Base-by-base conservation (phyloP, 1,284 basidiomycete genomes). In the Heterobasidion parviporum region DNA sequence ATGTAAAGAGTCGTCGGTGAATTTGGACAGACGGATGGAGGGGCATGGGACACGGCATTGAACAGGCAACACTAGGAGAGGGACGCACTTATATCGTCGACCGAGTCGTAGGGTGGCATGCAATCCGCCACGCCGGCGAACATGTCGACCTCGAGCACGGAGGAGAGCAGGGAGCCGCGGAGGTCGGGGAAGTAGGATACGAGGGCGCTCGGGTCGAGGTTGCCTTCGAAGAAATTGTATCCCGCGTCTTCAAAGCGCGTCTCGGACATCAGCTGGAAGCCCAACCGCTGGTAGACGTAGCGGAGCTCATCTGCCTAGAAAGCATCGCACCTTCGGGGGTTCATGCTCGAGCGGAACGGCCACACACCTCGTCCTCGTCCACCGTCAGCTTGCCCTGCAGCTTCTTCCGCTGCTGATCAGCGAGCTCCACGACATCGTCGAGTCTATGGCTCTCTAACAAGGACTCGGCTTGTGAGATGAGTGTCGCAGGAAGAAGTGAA, bases 241-340 rank as follows among this genome's bases (percentile, higher is more conserved):
- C 85, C 85, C 1, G 89, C 90, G 59, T 90, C 85, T 61, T 85
- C 81, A 65, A 93, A 93, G 34, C 80, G 71, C 0, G 87, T 90
- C 66, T 89, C 83, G 16, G 72, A 67, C 61, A 93, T 76, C 60
- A 81, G 83, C 67, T 83, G 79, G 65, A 89, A 89, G 18, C 87
- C 90, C 57, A 92, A 78, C 50, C 82, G 79, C 65, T 90, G 87
- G 65, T 88, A 88, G 43, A 90, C 77, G 65, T 92, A 93, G 60
- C 74, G 74, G 45, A 90, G 68, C 63, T 87, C 85, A 50, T 88
- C 83, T 55, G 74, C 72, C 82, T 86, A 61, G 20, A 55, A 9
- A 52, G n/a, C 12, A 41, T 41, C 10, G 12, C 38, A 41, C n/a
- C 10, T 35, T 15, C 8, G 26, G 14, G n/a, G 32, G 38, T 41